Conservation (phyloP, 768 basidiomycete genomes). For the Gymnopilus junonius region DNA sequence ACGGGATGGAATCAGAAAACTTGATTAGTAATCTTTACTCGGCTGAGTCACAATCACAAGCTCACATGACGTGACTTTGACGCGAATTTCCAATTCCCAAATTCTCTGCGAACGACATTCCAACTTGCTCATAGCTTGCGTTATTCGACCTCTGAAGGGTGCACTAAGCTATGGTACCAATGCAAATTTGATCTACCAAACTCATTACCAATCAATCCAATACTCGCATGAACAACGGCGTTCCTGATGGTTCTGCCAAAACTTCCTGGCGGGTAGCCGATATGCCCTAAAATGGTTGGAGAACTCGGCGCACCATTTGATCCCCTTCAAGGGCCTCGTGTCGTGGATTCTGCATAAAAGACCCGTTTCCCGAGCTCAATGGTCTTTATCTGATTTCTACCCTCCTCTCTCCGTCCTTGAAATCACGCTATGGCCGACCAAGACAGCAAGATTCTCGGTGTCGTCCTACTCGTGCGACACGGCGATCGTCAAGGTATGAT, state of each 20-base stretch:
- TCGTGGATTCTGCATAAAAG: not conserved
- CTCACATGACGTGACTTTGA: no score
- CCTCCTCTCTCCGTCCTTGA: not conserved
- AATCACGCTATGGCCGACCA: not conserved
- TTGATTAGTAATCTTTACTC: no score
- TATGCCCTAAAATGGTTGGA: not conserved
- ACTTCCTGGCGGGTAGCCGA: not conserved
- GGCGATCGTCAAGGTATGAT: slow-evolving; percentile 53
- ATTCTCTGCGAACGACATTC: no score
- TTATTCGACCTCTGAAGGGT: no score
- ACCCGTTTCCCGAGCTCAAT: not conserved
- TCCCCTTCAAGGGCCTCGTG: not conserved
- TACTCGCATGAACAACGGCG: not conserved
- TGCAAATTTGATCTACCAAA: no score
- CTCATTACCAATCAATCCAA: no score
- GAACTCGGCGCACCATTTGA: not conserved
- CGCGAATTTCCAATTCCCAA: no score
- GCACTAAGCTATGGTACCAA: no score
- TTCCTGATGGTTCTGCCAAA: not conserved
- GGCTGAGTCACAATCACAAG: no score
- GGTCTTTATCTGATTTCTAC: not conserved
- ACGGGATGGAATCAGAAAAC: no score
- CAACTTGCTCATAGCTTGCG: no score
- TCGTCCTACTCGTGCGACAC: slow-evolving; percentile 56
- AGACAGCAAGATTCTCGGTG: slow-evolving; percentile 45